A percentile compares a stretch with the other conserved stretches of the same genome.
phyloP scores from a whole-genome alignment of 2,329 filamentous ascomycete species.

The Ceratocystis huliohia region DNA sequence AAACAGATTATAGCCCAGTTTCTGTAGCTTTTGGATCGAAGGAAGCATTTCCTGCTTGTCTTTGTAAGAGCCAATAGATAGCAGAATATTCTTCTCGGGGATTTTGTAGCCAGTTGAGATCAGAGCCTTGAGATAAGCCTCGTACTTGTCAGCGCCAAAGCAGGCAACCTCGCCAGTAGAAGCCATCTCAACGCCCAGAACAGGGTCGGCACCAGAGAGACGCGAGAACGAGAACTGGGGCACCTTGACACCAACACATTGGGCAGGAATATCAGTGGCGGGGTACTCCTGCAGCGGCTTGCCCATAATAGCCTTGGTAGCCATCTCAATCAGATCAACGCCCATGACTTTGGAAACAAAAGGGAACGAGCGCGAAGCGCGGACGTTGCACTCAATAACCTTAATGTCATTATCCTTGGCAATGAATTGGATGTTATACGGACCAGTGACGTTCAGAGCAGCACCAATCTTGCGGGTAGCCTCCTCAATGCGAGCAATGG shows the following conservation, averaged over 20 bases:
- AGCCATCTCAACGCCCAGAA: conserved; percentile 97
- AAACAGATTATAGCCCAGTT: conserved; percentile 88
- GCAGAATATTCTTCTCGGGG: conserved; percentile 84
- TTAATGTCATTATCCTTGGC: conserved; percentile 99
- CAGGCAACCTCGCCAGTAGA: conserved; percentile 96
- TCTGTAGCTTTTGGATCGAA: conserved; percentile 76
- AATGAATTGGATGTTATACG: conserved; percentile 99
- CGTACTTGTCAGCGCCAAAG: conserved; percentile 90
- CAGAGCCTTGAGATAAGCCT: conserved; percentile 92
- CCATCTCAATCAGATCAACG: conserved; percentile 95
- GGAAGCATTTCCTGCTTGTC: conserved; percentile 97
- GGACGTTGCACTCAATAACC: conserved; percentile 97
- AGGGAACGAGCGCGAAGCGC: conserved; percentile 89
- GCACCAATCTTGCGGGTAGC: conserved; percentile 90
- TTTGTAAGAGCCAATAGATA: conserved; percentile 95
- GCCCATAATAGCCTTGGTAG: conserved; percentile 89
- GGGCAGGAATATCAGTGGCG: conserved; percentile 55
- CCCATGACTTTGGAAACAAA: conserved; percentile 99
- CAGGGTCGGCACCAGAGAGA: conserved; percentile 87
- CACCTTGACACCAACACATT: conserved; percentile 93
- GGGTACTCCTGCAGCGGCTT: conserved; percentile 75
- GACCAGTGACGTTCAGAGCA: conserved; percentile 88
- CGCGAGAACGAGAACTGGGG: conserved; percentile 98
- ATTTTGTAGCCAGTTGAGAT: conserved; percentile 94
- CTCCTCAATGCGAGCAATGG: conserved; percentile 81